Evolutionary conservation across 2,329 filamentous ascomycete genomes (phyloP), one percentile per base, ranked within the genome.

Genomic region (Diplodia scrobiculata): DNA sequence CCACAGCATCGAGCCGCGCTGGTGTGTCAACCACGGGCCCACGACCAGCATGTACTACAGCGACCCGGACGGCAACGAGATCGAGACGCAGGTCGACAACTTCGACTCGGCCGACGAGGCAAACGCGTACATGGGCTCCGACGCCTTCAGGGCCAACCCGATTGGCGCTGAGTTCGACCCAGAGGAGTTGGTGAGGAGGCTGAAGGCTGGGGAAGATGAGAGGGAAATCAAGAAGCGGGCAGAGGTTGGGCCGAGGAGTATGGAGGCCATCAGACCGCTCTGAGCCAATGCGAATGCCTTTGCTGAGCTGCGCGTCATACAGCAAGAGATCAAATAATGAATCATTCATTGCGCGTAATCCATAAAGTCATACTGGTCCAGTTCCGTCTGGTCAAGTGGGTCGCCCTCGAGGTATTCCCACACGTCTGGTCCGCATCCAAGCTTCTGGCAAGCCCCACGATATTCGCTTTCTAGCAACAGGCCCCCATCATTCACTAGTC

Each of bases 1-100:
- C 0, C 65, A 69, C 5, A 77, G 76, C 0, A 78, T 82, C 45
- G n/a, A 70, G 36, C 82, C 82, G 0, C 41, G 73, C 6, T 82
- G 79, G 79, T 77, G 72, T 66, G 74, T 82, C 29, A 82, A 84
- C 69, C 82, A 84, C 69, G 82, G 82, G 3, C 75, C 76, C 2
- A 83, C 79, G 1, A 81, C 75, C 0, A 79, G 76, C 68, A 78
- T 84, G 52, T 84, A 84, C 70, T 84, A 83, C 69, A 65, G 68
- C 7, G 82, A 84, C 69, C 82, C 81, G 6, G 81, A 84, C 69
- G 79, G 81, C 9, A 83, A 83, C 70, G 68, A 73, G 69, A 63
- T 84, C 34, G 83, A 84, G 73, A 78, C 76, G 4, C 80, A 83
- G 69, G 54, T 58, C 13, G 54, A 58, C 36, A 69, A 67, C 34